These are phyloP conservation scores for Lipomyces japonicus DNA, from an alignment of 805 yeast genomes.

Conservation along the genomic window DNA sequence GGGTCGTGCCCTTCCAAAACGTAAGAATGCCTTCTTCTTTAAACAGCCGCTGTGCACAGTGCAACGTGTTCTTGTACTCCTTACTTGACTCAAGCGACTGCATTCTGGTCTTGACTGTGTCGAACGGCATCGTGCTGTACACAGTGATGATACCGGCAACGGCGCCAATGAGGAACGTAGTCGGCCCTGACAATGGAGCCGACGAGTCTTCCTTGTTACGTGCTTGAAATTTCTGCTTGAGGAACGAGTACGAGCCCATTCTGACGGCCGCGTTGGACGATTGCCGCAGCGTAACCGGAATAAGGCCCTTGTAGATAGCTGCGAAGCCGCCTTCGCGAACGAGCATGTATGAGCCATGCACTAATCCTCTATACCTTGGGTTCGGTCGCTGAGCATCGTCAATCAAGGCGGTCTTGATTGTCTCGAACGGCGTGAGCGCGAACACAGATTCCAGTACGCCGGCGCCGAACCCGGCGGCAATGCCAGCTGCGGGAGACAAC, in stretches of 20 bases:
- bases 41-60: slow-evolving; percentile 78
- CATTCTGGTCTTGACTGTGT: slow-evolving; percentile 95
- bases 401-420: slow-evolving; percentile 89
- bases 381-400: slow-evolving; percentile 78
- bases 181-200: slow-evolving; percentile 68
- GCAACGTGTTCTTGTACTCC: slow-evolving; percentile 66
- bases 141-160: slow-evolving; percentile 87
- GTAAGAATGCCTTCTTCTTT: slow-evolving; percentile 84
- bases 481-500: slow-evolving; percentile 85
- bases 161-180: slow-evolving; percentile 87
- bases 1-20: slow-evolving; percentile 98
- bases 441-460: slow-evolving; percentile 86
- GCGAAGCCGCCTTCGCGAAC: slow-evolving; percentile 72
- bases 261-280: slow-evolving; percentile 95
- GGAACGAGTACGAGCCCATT: slow-evolving; percentile 85
- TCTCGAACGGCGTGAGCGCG: slow-evolving; percentile 96
- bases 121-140: slow-evolving; percentile 91
- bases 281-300: slow-evolving; percentile 92
- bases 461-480: slow-evolving; percentile 95
- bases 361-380: slow-evolving; percentile 68
- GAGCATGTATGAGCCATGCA: slow-evolving; percentile 61
- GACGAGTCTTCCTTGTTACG: slow-evolving; percentile 45
- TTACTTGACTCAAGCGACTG: slow-evolving; percentile 79
- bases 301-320: slow-evolving; percentile 81
- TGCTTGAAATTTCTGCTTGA: slow-evolving; percentile 46